Base-by-base conservation (phyloP, 2,329 filamentous ascomycete species). In the Sporothrix mexicana region DNA sequence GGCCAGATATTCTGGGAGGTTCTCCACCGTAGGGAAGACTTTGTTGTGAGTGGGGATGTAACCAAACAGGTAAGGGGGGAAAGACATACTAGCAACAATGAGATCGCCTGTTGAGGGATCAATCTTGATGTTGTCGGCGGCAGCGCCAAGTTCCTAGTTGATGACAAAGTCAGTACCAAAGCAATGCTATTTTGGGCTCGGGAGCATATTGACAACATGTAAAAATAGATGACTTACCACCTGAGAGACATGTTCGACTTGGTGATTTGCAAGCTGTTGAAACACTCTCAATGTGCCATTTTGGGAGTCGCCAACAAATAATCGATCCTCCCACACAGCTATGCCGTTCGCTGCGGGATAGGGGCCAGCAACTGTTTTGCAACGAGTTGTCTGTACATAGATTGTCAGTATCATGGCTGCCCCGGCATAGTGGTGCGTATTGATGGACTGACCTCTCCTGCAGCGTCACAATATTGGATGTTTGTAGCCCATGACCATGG, bases 401-500 rank as follows among this genome's bases (percentile, higher is more conserved):
- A 25, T 9, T 8, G 51, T 55, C n/a, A 55, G n/a, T 55, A 55
- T 7, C 30, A n/a, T n/a, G n/a, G n/a, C n/a, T n/a, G n/a, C 30
- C 30, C 30, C 7, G 7, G 30, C 4, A 36, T 36, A 36, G 5
- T 36, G 7, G 30, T 4, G 30, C 7, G 30, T 36, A 7, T 36
- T 36, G 30, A 36, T 36, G 30, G 15, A 9, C 51, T 55, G 15
- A 17, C 25, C 25, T 61, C 57, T 36, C 13, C 8, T 20, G 71
- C 43, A 6, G 62, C 51, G 12, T 72, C 62, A n/a, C 71, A 72
- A 41, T 61, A 69, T 51, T 72, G 62, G 12, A 64, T 51, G 25
- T 59, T 49, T 2, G 71, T 72, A 8, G 71, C 71, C 71, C 71
- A 72, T 1, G 71, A 47, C 71, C 62, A 72, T 12, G 71, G 71